Percentiles rank a stretch among this genome's conserved stretches.
phyloP scores from a whole-genome alignment of 495 filamentous ascomycete species.

The Margaritispora aquatica region DNA sequence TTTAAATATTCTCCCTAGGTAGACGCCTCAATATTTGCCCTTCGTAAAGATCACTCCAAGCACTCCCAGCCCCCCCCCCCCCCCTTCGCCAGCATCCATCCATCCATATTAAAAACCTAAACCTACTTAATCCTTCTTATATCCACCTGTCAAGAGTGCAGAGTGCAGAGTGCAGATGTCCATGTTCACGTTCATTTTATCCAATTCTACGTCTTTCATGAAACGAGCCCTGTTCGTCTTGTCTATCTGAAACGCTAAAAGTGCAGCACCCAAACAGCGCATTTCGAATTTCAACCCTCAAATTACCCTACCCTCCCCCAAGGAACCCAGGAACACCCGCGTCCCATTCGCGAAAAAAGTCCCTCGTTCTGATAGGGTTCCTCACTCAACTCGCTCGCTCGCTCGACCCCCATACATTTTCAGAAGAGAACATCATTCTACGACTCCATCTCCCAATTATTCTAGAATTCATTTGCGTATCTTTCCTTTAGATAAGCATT shows the following conservation, averaged over 20 bases:
- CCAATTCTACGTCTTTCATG: too few species aligned
- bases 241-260: not conserved
- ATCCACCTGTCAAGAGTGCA: not conserved
- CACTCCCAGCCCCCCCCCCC: not conserved
- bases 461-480: not conserved
- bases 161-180: too few species aligned
- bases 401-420: not conserved
- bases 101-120: too few species aligned
- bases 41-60: too few species aligned
- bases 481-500: constrained; percentile 20
- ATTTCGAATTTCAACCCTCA: not conserved
- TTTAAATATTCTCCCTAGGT: not conserved
- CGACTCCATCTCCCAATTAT: not conserved
- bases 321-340: not conserved
- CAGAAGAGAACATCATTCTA: not conserved
- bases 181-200: not conserved
- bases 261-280: not conserved
- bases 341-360: not conserved
- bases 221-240: too few species aligned
- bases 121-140: not conserved
- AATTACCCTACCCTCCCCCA: too few species aligned
- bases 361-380: not conserved
- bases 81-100: not conserved
- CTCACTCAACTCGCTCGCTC: not conserved
- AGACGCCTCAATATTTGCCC: not conserved